phyloP scores from a whole-genome alignment of 176 grass and related monocot species.

The Panicum miliaceum region DNA sequence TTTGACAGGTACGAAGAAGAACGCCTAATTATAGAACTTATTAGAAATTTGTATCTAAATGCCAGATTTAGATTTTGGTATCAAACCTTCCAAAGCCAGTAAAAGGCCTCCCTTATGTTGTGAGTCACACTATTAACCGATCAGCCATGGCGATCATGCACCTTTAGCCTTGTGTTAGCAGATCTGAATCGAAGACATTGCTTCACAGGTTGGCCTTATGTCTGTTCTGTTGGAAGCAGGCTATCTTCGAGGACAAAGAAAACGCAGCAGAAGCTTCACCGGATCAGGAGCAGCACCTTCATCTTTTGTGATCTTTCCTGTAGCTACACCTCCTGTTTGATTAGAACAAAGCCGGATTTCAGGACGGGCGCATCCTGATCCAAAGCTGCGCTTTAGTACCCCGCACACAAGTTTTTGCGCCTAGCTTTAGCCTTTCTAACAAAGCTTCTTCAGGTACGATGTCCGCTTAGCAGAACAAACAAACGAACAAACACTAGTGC shows the following conservation, averaged over 20 bases:
- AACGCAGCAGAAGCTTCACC: slow-evolving; percentile 54
- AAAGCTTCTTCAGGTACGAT: slow-evolving; percentile 37
- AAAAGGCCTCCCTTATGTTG: background rate
- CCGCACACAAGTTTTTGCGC: slow-evolving; percentile 30
- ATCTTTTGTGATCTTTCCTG: slow-evolving; percentile 20
- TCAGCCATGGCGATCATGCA: background rate
- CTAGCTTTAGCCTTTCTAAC: slow-evolving; percentile 43
- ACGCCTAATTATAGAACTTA: no score
- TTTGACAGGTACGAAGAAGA: no score
- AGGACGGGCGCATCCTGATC: slow-evolving; percentile 41
- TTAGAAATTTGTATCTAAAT: no score
- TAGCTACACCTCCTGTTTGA: slow-evolving; percentile 42
- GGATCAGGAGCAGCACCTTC: slow-evolving; percentile 19
- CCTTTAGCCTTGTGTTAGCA: slow-evolving; percentile 32
- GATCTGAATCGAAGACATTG: slow-evolving; percentile 43
- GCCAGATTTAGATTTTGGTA: no score
- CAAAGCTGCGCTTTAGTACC: slow-evolving; percentile 47
- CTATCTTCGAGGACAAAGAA: slow-evolving; percentile 13
- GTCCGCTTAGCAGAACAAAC: background rate
- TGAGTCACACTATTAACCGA: slow-evolving; percentile 17
- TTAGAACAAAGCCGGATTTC: slow-evolving; percentile 56
- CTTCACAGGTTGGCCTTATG: slow-evolving; percentile 45
- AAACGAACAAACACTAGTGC: background rate
- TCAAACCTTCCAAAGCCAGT: no score
- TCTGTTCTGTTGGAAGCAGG: slow-evolving; percentile 38